Evolutionary conservation across 805 yeast genomes (phyloP).

Genomic region (Torulaspora microellipsoides): DNA sequence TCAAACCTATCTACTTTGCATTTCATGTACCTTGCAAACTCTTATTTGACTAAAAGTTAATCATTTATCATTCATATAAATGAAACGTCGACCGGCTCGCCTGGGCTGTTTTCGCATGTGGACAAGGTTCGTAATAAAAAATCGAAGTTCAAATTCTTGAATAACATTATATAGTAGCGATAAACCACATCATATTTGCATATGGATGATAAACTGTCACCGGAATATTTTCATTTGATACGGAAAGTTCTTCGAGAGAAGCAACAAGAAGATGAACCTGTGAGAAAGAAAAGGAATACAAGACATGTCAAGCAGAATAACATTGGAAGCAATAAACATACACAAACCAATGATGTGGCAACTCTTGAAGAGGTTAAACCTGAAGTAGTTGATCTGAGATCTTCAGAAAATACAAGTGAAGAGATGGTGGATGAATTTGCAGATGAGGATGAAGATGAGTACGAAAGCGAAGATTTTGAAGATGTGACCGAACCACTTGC

Average conservation of each 20-base stretch:
- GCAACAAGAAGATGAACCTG: conserved; percentile 12
- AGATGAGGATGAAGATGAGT: conserved; percentile 21
- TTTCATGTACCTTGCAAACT: too few species aligned
- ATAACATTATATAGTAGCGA: too few species aligned
- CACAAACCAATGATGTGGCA: not conserved
- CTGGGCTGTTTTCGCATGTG: too few species aligned
- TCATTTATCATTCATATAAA: too few species aligned
- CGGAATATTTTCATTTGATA: conserved; percentile 32
- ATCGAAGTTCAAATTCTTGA: too few species aligned
- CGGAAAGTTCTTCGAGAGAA: conserved; percentile 29
- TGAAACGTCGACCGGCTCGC: too few species aligned
- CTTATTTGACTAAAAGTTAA: too few species aligned
- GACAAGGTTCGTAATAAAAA: too few species aligned
- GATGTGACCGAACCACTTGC: conserved; percentile 19
- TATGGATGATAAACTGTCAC: conserved; percentile 26
- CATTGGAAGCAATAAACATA: too few species aligned
- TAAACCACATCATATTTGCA: not conserved
- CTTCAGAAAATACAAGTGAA: conserved; percentile 3
- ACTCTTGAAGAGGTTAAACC: conserved; percentile 6
- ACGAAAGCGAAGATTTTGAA: conserved; percentile 26
- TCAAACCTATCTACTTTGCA: too few species aligned
- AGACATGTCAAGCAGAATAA: conserved; percentile 1
- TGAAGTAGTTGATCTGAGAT: conserved; percentile 11
- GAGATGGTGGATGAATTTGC: conserved; percentile 5
- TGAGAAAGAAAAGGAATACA: conserved; percentile 16